Conservation (phyloP, 495 filamentous ascomycete genomes). For the Cudoniella acicularis region DNA sequence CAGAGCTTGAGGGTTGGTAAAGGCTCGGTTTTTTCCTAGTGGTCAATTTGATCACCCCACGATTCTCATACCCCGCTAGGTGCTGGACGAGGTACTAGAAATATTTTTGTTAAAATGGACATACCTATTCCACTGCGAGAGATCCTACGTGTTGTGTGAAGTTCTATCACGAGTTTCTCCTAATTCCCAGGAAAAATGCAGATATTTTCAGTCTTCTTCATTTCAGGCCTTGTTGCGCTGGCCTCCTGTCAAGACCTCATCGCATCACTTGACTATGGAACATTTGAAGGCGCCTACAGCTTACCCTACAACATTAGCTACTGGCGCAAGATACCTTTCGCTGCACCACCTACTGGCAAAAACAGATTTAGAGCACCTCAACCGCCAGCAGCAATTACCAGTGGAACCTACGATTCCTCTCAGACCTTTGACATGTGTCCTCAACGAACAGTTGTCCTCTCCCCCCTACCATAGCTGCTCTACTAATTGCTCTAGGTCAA, state of each 20-base stretch:
- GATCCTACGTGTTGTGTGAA: neutral
- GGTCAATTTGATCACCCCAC: constrained; percentile 10
- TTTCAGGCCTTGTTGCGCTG: neutral
- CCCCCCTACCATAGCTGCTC: neutral
- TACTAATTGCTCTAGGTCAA: constrained; percentile 34
- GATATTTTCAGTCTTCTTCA: neutral
- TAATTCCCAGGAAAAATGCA: neutral
- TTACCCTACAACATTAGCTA: constrained; percentile 43
- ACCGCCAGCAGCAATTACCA: constrained; percentile 36
- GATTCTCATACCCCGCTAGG: constrained; percentile 4
- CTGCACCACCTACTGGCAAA: constrained; percentile 50
- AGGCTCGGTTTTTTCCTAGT: neutral
- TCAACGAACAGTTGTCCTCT: constrained; percentile 40
- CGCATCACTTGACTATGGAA: constrained; percentile 49
- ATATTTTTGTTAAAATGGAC: neutral
- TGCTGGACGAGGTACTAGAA: neutral
- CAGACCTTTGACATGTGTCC: constrained; percentile 55
- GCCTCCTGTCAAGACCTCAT: constrained; percentile 23
- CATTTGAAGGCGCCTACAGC: constrained; percentile 58
- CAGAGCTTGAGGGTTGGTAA: neutral
- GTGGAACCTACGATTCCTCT: constrained; percentile 52
- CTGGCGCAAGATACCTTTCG: constrained; percentile 59
- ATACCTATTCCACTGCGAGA: neutral
- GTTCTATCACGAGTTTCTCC: neutral
- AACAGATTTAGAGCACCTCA: constrained; percentile 49